Evolutionary conservation across 2,329 filamentous ascomycete species (phyloP).

Genomic region (Aspergillus jensenii): DNA sequence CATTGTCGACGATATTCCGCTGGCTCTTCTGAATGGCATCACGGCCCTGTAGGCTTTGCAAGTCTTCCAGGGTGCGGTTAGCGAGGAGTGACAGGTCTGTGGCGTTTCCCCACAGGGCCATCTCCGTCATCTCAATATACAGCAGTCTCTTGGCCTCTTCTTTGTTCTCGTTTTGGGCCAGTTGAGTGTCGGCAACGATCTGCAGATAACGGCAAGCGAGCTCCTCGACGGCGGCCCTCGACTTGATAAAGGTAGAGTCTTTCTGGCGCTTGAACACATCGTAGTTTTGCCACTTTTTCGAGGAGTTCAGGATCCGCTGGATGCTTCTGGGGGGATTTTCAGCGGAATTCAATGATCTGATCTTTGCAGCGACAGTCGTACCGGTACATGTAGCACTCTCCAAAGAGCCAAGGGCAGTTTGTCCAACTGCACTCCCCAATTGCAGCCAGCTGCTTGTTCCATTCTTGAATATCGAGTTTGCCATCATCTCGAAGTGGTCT

Average conservation of each 20-base stretch:
- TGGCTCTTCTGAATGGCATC: not conserved
- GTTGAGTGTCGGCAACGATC: not conserved
- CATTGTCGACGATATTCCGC: not conserved
- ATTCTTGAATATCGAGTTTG: too few relatives aligned
- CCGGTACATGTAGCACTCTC: too few relatives aligned
- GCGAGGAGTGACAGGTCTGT: not conserved
- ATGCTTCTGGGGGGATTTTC: too few relatives aligned
- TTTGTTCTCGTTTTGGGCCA: not conserved
- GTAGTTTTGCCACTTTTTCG: not conserved
- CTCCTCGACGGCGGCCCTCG: not conserved
- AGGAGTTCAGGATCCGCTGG: too few relatives aligned
- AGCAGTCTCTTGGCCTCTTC: not conserved
- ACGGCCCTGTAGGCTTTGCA: not conserved
- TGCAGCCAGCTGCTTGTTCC: too few relatives aligned
- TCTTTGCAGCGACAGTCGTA: too few relatives aligned
- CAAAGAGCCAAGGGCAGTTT: too few relatives aligned
- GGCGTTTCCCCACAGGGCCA: not conserved
- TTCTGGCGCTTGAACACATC: not conserved
- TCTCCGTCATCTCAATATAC: not conserved
- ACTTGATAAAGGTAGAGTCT: not conserved
- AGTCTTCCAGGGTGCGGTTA: not conserved
- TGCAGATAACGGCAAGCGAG: not conserved
- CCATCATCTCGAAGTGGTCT: too few relatives aligned
- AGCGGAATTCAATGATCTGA: too few relatives aligned
- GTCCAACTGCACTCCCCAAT: too few relatives aligned